These are phyloP conservation scores for Diaporthe humulicola DNA, from an alignment of 2,329 filamentous ascomycete species.

Conservation along the genomic window DNA sequence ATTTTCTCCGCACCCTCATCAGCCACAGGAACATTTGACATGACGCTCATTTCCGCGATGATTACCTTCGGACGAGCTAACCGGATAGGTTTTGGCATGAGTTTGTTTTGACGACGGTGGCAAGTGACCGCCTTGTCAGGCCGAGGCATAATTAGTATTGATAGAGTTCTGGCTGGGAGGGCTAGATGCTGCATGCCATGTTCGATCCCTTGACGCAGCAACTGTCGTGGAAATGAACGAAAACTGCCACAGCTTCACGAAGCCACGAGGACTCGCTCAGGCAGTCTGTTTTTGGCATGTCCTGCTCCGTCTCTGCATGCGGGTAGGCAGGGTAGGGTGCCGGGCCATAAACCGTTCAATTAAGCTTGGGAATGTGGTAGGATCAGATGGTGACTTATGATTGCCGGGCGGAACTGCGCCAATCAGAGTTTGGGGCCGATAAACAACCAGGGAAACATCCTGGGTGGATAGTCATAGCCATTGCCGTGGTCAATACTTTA, in stretches of 20 bases:
- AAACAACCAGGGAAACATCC: slow-evolving; percentile 21
- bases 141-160: background rate
- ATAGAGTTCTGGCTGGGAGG: background rate
- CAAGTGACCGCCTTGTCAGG: background rate
- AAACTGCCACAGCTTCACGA: background rate
- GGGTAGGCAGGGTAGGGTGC: background rate
- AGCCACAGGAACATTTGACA: background rate
- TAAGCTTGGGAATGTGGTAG: background rate
- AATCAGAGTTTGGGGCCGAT: background rate
- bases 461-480: slow-evolving; percentile 2
- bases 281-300: background rate
- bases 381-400: background rate
- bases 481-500: background rate
- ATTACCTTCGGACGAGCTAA: background rate
- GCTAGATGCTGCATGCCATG: background rate
- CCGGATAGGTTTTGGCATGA: background rate
- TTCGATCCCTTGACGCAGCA: background rate
- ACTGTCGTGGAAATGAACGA: background rate
- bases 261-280: background rate
- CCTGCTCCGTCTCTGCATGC: background rate
- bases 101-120: background rate
- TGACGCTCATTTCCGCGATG: background rate
- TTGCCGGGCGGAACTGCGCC: background rate
- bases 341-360: background rate
- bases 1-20: background rate